These are phyloP conservation scores for Fusarium oxysporum DNA, from an alignment of 2,329 filamentous ascomycete species.

Conservation along the genomic window DNA sequence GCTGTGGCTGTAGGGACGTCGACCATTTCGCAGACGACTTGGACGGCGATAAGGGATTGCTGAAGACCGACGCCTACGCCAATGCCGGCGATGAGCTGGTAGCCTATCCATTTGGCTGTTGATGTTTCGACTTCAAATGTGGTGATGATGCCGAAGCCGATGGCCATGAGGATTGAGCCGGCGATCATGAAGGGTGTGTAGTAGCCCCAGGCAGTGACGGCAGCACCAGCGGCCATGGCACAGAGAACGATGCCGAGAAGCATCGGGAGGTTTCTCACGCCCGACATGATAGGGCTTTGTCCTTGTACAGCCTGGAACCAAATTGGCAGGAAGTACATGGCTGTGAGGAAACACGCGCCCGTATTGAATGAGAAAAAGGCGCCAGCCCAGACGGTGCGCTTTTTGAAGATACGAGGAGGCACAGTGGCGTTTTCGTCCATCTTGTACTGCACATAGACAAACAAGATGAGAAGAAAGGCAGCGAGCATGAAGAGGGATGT, in stretches of 20 bases:
- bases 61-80: constrained; percentile 58
- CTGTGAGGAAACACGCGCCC: constrained; percentile 48
- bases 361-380: constrained; percentile 54
- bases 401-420: constrained; percentile 55
- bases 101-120: constrained; percentile 57
- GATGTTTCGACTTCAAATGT: constrained; percentile 52
- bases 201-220: constrained; percentile 56
- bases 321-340: constrained; percentile 56
- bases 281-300: constrained; percentile 53
- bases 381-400: constrained; percentile 54
- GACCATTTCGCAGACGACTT: constrained; percentile 49
- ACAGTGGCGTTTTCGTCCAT: constrained; percentile 57
- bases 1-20: constrained; percentile 53
- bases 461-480: constrained; percentile 49
- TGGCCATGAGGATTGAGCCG: constrained; percentile 48
- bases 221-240: constrained; percentile 50
- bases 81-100: constrained; percentile 51
- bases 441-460: constrained; percentile 54
- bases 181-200: constrained; percentile 58
- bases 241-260: constrained; percentile 53
- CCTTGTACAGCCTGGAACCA: constrained; percentile 61
- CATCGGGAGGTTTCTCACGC: constrained; percentile 56
- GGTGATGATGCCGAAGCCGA: constrained; percentile 57
- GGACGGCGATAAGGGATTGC: constrained; percentile 59
- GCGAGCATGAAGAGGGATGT: constrained; percentile 49